Evolutionary conservation across 805 yeast species (phyloP), one percentile per base, ranked within the genome.

Genomic region (Candida anglica): DNA sequence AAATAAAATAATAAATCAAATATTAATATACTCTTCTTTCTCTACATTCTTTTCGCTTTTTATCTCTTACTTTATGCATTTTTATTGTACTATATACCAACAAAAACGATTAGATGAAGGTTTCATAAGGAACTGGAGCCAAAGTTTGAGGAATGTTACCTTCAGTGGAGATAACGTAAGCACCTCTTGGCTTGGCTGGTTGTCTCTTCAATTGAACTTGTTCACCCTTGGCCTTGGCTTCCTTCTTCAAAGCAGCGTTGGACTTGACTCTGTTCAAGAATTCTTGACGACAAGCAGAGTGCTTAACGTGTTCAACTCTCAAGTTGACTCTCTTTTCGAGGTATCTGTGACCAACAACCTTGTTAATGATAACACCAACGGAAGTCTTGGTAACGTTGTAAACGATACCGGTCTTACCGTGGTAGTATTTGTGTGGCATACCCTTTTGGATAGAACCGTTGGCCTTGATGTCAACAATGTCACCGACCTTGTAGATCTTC

Each of bases 351-450:
- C 98, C 97, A 61, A 93, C 98, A 71, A 89, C 81, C 85, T 93
- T 93, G 94, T 93, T 85, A 69, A 93, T 72, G 64, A 93, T 86
- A 59, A 93, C 93, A 84, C 98, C 98, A 52, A 93, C 98, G 50
- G 98, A 77, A 48, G 95, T 75, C 81, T 86, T 93, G 84, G 98
- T 91, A 56, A 93, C 94, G 82, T 93, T 93, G 95, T 81, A 93
- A 53, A 93, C 81, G 59, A 93, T 86, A 83, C 98, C 98, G 54
- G 98, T 93, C 83, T 89, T 93, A 76, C 98, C 98, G 81, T 93
- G 97, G 96, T 93, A 93, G 85, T 79, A 89, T 80, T 93, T 93
- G 88, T 87, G 96, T 71, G 98, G 98, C 96, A 93, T 87, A 86
- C 98, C 97, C 84, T 91, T 89, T 72, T 93, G 98, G 80, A 89